Evolutionary conservation across 2,329 filamentous ascomycete genomes (phyloP), one percentile per base, ranked within the genome.

Genomic region (Paramyrothecium roridum): DNA sequence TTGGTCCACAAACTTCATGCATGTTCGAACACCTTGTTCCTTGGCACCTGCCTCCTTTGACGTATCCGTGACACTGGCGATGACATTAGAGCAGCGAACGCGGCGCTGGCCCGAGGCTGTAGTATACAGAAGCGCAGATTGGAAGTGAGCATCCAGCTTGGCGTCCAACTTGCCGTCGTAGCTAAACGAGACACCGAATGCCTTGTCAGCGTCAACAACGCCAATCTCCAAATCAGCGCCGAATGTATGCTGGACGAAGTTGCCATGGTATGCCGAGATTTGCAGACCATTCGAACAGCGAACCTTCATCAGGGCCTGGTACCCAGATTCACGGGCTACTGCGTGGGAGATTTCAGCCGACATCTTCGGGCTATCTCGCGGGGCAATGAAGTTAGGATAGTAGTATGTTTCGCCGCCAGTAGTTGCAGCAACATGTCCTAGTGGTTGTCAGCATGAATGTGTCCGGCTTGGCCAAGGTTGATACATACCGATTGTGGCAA

Each of bases 121-220:
- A 1, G 95, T 99, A 75, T 99, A 99, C 2, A 99, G 82, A 3
- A 99, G 78, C 2, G 95, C 95, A 21, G 90, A 91, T 71, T 99
- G 95, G 81, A 99, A 99, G 74, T 99, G 95, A 8, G 93, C 93
- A 72, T 99, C 95, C 21, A 98, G 82, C 73, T 97, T 97, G 4
- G 91, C 80, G 72, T 99, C 95, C n/a, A 99, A 84, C 74, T 98
- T 98, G 57, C 95, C 95, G 68, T 99, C 95, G 71, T 99, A 96
- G 64, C 85, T 90, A 71, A 99, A 99, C 50, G 91, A 88, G 12
- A 98, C 90, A 3, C 88, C 90, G 61, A 99, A 82, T 11, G 93
- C 91, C 76, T 97, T 97, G 74, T 99, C 95, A 20, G 91, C 87
- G 69, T 98, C 95, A 52, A 98, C 86, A 52, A 90, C 85, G 26